Conservation (phyloP, 768 basidiomycete species). For the Chalciporus chontae region DNA sequence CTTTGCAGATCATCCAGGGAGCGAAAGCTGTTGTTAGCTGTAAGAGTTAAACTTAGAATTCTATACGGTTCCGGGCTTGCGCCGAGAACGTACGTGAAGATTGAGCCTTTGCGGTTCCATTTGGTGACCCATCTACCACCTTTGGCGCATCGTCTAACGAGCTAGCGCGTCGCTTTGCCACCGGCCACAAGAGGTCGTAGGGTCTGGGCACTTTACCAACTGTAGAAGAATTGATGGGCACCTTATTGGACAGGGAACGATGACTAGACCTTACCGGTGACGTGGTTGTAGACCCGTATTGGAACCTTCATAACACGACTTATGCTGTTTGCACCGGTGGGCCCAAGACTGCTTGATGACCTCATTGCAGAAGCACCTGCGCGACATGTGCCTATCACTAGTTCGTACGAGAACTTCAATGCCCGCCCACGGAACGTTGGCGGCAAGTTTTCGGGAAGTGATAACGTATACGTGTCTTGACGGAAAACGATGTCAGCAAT, state of each 20-base stretch:
- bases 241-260: neutral
- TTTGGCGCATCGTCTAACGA: slow-evolving; percentile 27
- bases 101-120: slow-evolving; percentile 4
- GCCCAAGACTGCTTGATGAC: slow-evolving; percentile 30
- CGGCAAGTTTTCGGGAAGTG: slow-evolving; percentile 76
- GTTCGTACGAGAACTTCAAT: slow-evolving; percentile 83
- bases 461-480: slow-evolving; percentile 75
- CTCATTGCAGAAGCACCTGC: slow-evolving; percentile 37
- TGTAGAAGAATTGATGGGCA: slow-evolving; percentile 18
- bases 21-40: slow-evolving; percentile 13
- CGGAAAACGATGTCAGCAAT: neutral
- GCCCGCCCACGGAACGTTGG: slow-evolving; percentile 88
- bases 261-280: slow-evolving; percentile 52
- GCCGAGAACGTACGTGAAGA: slow-evolving; percentile 16
- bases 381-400: slow-evolving; percentile 85
- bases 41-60: slow-evolving; percentile 1
- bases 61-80: neutral
- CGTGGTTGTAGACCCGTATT: slow-evolving; percentile 85
- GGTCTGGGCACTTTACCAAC: slow-evolving; percentile 55
- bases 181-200: slow-evolving; percentile 85
- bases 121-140: slow-evolving; percentile 22
- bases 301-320: slow-evolving; percentile 89
- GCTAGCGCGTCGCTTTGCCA: slow-evolving; percentile 40
- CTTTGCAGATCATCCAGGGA: slow-evolving; percentile 46
- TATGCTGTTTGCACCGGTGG: slow-evolving; percentile 44